These are phyloP conservation scores for Kluyveromyces sp. DNA, from an alignment of 1,139 yeast species.

Conservation along the genomic window DNA sequence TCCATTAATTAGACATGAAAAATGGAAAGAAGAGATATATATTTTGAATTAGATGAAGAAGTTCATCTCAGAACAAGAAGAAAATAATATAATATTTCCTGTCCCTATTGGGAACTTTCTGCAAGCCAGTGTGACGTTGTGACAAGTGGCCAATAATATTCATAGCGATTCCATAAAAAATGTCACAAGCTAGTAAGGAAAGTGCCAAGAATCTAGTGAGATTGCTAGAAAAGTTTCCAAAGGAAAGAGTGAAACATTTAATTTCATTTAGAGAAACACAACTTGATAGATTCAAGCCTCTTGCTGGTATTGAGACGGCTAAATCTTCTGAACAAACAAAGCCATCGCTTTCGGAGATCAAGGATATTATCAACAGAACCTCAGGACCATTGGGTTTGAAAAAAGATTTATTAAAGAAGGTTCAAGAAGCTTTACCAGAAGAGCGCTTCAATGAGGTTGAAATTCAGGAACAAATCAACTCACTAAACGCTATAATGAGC, in stretches of 20 bases:
- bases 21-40: no score
- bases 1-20: no score
- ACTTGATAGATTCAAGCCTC: conserved; percentile 44
- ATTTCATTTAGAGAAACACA: conserved; percentile 63
- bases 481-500: conserved; percentile 50
- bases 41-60: no score
- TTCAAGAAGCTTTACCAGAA: conserved; percentile 33
- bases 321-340: conserved; percentile 26
- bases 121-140: no score
- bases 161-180: background rate
- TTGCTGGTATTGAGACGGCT: conserved; percentile 36
- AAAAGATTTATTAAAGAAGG: conserved; percentile 29
- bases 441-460: conserved; percentile 42
- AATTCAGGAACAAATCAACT: conserved; percentile 50
- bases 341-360: conserved; percentile 28
- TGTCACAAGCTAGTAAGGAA: conserved; percentile 23
- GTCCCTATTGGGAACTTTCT: no score
- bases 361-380: conserved; percentile 29
- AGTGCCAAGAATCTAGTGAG: conserved; percentile 37
- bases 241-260: conserved; percentile 57
- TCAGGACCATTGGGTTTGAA: conserved; percentile 29
- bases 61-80: no score
- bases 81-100: no score
- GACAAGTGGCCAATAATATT: no score
- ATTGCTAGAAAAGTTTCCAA: conserved; percentile 43